Evolutionary conservation across 345 rosid species (phyloP), one percentile per base, ranked within the genome.

Genomic region (Mangifera indica): DNA sequence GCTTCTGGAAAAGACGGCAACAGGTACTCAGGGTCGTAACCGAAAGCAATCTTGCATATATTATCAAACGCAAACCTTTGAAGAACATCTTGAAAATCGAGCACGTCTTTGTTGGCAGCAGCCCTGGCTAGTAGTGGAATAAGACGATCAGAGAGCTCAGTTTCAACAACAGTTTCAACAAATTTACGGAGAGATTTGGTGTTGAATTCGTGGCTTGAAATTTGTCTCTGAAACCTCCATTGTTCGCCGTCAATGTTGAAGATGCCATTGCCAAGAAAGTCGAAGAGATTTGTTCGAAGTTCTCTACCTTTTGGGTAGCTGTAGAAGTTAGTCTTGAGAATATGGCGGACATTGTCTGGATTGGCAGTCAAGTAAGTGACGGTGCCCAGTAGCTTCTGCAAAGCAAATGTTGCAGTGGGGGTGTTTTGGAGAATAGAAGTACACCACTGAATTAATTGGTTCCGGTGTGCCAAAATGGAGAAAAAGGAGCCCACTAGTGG

Each of bases 181-280:
- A 91, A 91, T 64, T 86, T 88, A 18, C 90, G 81, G 24, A 93
- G 84, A 3, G 95, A 91, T 11, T 80, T 87, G 21, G 91, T 85
- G 77, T 87, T 88, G 79, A 93, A 89, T 70, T 93, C 95, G 24
- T 84, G 86, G 73, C 97, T 93, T 0, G 92, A 80, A 72, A 88
- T 84, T 70, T 87, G 89, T 60, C 97, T 84, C 72, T 93, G 95
- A 66, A 85, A 78, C 80, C 81, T 87, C 97, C 91, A 90, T 51
- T 77, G 69, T 0, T 82, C 89, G 0, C 90, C 97, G 29, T 93
- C 87, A 1, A 77, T 74, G 69, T 87, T 90, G 66, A 93, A 91
- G 67, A 91, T 89, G 9, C 98, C 97, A 5, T 79, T 66, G 29
- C 98, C 93, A 2, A 91, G 91, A 63, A 93, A 76, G 81, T 89